Base-by-base conservation (phyloP, 768 basidiomycete species). In the Pisolithus marmoratus region DNA sequence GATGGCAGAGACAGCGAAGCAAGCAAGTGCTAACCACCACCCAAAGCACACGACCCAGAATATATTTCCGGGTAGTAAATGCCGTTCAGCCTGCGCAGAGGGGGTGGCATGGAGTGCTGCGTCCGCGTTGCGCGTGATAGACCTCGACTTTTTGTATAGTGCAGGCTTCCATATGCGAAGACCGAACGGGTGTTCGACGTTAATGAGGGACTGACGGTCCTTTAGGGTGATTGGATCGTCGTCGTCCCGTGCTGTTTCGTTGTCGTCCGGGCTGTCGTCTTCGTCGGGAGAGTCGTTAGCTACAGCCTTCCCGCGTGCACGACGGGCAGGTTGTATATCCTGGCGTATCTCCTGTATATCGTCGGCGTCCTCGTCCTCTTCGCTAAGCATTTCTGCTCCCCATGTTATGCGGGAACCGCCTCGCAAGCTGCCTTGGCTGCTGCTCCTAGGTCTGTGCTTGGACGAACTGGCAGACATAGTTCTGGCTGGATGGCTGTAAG, bases 161-260 rank as follows among this genome's bases (percentile, higher is more conserved):
- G 96, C 96, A 20, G 96, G 96, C 69, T 99, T 99, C 96, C 96
- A 99, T 65, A 99, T 97, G 37, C 92, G 95, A 53, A 99, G 77
- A 75, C 96, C 96, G 68, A 99, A 99, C 14, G 96, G 96, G 68
- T 99, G 96, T 64, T 95, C 91, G 64, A 96, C 94, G 71, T 99
- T 99, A 66, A 98, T 96, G 60, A 96, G 87, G 40, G 94, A 96
- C 68, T 99, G 96, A 27, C 96, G 82, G 59, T 97, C 94, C 70
- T 87, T 91, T 59, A 99, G 72, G 0, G 95, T 98, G 56, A 95
- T 87, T 4, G 84, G 90, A 60, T 94, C 93, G 27, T 85, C 84
- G n/a, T 85, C 87, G 37, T 69, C 67, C 20, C 64, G 57, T 5
- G 11, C 5, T 23, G 9, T 46, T 22, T 62, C 69, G 8, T 24